Conservation (phyloP, 2,329 filamentous ascomycete species). For the Magnaporthiopsis incrustans region DNA sequence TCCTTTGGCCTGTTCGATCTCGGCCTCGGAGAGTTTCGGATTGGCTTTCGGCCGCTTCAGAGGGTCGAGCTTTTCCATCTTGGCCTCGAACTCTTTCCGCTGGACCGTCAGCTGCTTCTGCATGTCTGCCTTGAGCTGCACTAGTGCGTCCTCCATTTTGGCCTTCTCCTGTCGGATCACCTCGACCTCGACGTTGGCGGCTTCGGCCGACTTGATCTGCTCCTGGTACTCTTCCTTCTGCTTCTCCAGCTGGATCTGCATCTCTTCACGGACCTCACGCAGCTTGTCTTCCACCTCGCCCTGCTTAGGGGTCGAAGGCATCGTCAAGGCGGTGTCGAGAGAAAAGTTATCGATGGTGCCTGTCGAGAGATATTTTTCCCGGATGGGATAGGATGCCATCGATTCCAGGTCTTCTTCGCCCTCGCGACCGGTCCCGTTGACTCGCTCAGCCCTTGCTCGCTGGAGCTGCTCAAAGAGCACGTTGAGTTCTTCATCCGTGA, state of each 20-base stretch:
- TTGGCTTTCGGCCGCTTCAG: conserved; percentile 53
- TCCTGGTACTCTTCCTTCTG: conserved; percentile 78
- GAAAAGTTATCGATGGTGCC: conserved; percentile 95
- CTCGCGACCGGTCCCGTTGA: conserved; percentile 52
- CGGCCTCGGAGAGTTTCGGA: conserved; percentile 60
- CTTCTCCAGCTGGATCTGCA: conserved; percentile 74
- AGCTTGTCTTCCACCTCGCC: conserved; percentile 69
- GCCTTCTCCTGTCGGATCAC: conserved; percentile 76
- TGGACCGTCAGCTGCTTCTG: conserved; percentile 77
- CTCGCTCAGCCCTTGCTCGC: conserved; percentile 69
- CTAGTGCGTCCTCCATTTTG: conserved; percentile 75
- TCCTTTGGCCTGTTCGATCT: conserved; percentile 61
- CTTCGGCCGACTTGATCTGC: conserved; percentile 67
- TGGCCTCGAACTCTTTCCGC: conserved; percentile 74
- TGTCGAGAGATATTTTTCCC: conserved; percentile 93
- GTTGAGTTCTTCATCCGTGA: conserved; percentile 92
- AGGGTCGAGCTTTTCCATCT: conserved; percentile 68
- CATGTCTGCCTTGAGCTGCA: conserved; percentile 78
- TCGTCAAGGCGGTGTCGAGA: conserved; percentile 84
- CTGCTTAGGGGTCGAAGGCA: conserved; percentile 83
- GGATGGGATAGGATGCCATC: conserved; percentile 73
- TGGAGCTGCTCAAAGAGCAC: conserved; percentile 91
- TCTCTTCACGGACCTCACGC: conserved; percentile 67
- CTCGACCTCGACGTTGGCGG: conserved; percentile 68
- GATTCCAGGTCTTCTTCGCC: conserved; percentile 88